A percentile compares a stretch with the other conserved stretches of the same genome.
Conservation (phyloP, 106 monocot genomes). For the Dendrobium chrysotoxum region DNA sequence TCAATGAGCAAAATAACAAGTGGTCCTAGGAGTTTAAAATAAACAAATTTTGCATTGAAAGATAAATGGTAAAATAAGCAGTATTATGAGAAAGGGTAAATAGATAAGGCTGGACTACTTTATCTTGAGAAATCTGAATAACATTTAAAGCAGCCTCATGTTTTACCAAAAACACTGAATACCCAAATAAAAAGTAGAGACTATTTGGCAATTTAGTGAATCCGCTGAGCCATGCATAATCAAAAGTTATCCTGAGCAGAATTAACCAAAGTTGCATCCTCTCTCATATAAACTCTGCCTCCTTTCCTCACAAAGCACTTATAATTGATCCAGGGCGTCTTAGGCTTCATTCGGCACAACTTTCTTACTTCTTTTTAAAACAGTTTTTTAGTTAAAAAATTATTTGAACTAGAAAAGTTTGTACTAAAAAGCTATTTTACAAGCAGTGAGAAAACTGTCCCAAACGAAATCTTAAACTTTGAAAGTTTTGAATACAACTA, state of each 20-base stretch:
- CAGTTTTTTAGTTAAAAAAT: too few species aligned
- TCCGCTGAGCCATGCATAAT: neutral
- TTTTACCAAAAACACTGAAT: neutral
- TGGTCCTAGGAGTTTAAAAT: neutral
- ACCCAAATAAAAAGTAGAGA: neutral
- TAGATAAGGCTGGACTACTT: neutral
- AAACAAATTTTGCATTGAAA: neutral
- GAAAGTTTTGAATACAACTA: too few species aligned
- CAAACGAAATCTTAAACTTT: too few species aligned
- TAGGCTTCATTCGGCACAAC: too few species aligned
- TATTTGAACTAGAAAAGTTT: too few species aligned
- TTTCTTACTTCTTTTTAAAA: too few species aligned
- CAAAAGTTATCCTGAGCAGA: neutral
- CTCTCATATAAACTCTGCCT: neutral
- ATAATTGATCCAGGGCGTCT: neutral
- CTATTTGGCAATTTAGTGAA: neutral
- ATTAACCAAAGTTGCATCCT: neutral
- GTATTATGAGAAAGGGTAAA: neutral
- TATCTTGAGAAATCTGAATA: neutral
- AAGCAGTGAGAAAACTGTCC: too few species aligned
- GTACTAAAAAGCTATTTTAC: too few species aligned
- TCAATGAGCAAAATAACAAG: neutral
- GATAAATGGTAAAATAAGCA: neutral
- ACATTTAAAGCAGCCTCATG: neutral
- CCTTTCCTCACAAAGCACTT: neutral